Conservation (phyloP, 2,329 filamentous ascomycete species). For the Fonsecaea monophora region DNA sequence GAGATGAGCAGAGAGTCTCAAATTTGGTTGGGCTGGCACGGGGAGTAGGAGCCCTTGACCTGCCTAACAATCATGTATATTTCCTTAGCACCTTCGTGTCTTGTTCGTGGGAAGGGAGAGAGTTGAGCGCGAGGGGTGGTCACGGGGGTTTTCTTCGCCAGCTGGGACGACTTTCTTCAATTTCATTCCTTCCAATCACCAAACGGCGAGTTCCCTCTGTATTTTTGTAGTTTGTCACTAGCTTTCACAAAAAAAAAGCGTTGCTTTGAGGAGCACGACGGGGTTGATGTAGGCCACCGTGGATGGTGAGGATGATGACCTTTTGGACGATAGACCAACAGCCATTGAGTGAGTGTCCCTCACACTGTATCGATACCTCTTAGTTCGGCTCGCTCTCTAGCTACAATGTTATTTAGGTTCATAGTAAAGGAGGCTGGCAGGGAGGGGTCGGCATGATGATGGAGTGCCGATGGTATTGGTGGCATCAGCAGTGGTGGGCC, state of each 20-base stretch:
- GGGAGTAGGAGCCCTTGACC: slow-evolving; percentile 13
- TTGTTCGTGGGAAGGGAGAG: slow-evolving; percentile 23
- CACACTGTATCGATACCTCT: no score
- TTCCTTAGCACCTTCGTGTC: slow-evolving; percentile 31
- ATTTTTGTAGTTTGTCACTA: background rate
- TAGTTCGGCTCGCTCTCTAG: no score
- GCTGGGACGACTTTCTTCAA: slow-evolving; percentile 8
- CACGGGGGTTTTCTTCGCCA: slow-evolving; percentile 12
- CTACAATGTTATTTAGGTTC: no score
- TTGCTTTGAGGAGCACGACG: background rate
- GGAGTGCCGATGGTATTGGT: background rate
- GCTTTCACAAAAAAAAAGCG: background rate
- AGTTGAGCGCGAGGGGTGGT: slow-evolving; percentile 11
- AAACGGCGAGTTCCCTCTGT: slow-evolving; percentile 6
- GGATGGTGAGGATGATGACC: background rate
- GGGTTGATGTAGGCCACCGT: background rate
- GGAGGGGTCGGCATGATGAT: background rate
- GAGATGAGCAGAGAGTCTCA: slow-evolving; percentile 7
- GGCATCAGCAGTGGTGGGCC: background rate
- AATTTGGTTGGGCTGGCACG: slow-evolving; percentile 10
- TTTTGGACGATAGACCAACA: no score
- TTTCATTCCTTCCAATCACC: slow-evolving; percentile 21
- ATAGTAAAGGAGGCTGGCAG: background rate
- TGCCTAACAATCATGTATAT: slow-evolving; percentile 36
- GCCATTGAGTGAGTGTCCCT: no score